phyloP scores from a whole-genome alignment of 495 filamentous ascomycete genomes.

The Poronia punctata region DNA sequence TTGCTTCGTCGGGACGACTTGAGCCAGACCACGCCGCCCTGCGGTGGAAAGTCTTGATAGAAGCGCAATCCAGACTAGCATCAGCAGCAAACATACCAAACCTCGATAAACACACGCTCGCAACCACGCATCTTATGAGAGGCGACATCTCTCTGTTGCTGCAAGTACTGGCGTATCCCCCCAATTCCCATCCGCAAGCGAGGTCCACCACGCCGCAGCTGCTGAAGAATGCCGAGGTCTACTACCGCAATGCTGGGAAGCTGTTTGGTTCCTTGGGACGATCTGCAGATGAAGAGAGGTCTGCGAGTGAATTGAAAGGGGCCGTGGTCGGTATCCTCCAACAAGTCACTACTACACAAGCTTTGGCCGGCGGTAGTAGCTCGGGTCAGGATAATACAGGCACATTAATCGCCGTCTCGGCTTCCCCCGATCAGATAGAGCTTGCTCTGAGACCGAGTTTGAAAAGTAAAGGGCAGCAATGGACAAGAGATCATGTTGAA shows the following conservation, averaged over 20 bases:
- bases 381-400: constrained; percentile 1
- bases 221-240: constrained; percentile 54
- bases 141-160: constrained; percentile 54
- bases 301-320: constrained; percentile 13
- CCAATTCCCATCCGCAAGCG: constrained; percentile 43
- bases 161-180: constrained; percentile 42
- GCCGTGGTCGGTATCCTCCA: constrained; percentile 11
- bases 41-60: constrained; percentile 48
- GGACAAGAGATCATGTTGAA: constrained; percentile 5
- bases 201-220: constrained; percentile 42
- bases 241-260: constrained; percentile 52
- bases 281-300: constrained; percentile 30
- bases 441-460: neutral
- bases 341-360: constrained; percentile 3
- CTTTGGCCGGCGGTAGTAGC: constrained; percentile 2
- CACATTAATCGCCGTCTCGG: neutral
- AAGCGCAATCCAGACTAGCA: constrained; percentile 47
- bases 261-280: constrained; percentile 25
- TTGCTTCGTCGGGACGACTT: neutral
- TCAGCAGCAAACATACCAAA: constrained; percentile 40
- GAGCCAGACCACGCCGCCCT: constrained; percentile 16
- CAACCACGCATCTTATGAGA: constrained; percentile 50
- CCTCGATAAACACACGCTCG: constrained; percentile 37
- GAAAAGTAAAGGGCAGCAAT: neutral
- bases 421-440: constrained; percentile 2